Conservation (phyloP, 2,329 filamentous ascomycete species). For the Aureobasidium leucospermi region DNA sequence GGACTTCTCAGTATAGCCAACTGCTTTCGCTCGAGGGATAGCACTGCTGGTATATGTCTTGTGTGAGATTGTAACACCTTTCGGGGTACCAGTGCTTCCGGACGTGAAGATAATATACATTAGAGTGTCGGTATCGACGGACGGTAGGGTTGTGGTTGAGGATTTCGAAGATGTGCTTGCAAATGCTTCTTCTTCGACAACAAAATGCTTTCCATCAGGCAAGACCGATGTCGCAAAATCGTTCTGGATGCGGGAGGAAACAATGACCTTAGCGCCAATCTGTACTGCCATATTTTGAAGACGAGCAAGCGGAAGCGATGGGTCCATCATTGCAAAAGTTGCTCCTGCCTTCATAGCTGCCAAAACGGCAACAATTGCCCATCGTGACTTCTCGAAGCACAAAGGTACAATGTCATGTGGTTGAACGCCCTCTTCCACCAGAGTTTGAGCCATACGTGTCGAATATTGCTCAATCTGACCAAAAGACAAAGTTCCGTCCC, state of each 20-base stretch:
- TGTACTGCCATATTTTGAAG: slow-evolving; percentile 16
- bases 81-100: slow-evolving; percentile 23
- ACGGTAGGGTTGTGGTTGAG: neutral
- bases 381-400: slow-evolving; percentile 24
- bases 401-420: slow-evolving; percentile 19
- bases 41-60: slow-evolving; percentile 50
- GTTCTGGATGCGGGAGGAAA: slow-evolving; percentile 15
- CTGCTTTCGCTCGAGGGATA: slow-evolving; percentile 33
- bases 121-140: slow-evolving; percentile 16
- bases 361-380: slow-evolving; percentile 23
- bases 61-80: slow-evolving; percentile 20
- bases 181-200: slow-evolving; percentile 14
- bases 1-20: slow-evolving; percentile 7
- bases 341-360: slow-evolving; percentile 27
- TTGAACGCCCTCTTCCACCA: slow-evolving; percentile 13
- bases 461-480: slow-evolving; percentile 20
- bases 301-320: slow-evolving; percentile 20
- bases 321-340: slow-evolving; percentile 23
- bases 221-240: slow-evolving; percentile 17
- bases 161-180: neutral
- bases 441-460: slow-evolving; percentile 16
- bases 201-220: slow-evolving; percentile 13
- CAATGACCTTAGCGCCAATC: slow-evolving; percentile 11
- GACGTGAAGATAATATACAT: slow-evolving; percentile 25
- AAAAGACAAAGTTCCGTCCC: slow-evolving; percentile 24